These are phyloP conservation scores for Plantago coronopus DNA, from an alignment of 305 asterid genomes.

Conservation along the genomic window DNA sequence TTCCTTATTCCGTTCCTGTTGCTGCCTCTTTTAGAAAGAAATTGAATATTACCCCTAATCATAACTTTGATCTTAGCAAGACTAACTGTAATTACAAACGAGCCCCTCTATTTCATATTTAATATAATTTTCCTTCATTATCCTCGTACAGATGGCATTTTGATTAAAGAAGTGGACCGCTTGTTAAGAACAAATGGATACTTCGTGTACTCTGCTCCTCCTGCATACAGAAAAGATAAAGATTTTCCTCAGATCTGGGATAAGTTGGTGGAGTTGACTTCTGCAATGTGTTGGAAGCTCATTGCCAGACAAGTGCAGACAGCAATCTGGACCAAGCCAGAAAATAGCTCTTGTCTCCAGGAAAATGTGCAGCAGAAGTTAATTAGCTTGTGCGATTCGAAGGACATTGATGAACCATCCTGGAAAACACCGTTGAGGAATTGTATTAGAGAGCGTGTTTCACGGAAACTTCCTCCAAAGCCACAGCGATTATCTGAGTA, in stretches of 20 bases:
- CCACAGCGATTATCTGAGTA: conserved; percentile 85
- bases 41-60: no score
- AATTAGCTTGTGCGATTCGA: conserved; percentile 53
- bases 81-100: not conserved
- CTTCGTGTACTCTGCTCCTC: conserved; percentile 94
- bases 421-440: conserved; percentile 68
- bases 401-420: conserved; percentile 51
- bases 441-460: conserved; percentile 45
- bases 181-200: conserved; percentile 68
- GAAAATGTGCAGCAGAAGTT: conserved; percentile 48
- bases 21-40: no score
- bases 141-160: conserved; percentile 67
- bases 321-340: conserved; percentile 77
- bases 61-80: no score
- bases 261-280: conserved; percentile 58
- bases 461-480: conserved; percentile 68
- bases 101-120: not conserved
- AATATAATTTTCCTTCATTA: conserved; percentile 2
- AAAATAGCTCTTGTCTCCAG: conserved; percentile 56
- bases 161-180: conserved; percentile 81
- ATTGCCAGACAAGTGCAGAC: conserved; percentile 86
- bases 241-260: conserved; percentile 82
- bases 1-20: no score
- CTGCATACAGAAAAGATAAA: conserved; percentile 89
- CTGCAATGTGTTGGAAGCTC: conserved; percentile 98